These are phyloP conservation scores for Lachancea quebecensis DNA, from an alignment of 805 yeast genomes.

Conservation along the genomic window DNA sequence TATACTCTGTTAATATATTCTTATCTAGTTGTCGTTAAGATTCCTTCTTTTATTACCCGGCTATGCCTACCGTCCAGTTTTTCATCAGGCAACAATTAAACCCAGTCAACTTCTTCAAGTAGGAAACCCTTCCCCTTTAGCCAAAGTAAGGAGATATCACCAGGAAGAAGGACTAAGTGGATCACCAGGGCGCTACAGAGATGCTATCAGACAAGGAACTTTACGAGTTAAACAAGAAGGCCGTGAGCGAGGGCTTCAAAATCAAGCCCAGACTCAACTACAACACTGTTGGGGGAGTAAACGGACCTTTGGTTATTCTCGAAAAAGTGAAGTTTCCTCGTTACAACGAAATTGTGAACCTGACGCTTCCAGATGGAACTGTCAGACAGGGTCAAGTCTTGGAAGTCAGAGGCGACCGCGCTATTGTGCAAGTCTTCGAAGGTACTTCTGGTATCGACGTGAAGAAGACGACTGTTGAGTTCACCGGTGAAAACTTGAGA, in stretches of 20 bases:
- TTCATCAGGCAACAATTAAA: neutral
- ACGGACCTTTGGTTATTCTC: conserved; percentile 92
- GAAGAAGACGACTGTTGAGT: conserved; percentile 93
- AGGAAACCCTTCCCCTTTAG: conserved; percentile 2
- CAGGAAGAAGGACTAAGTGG: neutral
- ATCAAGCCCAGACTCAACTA: conserved; percentile 86
- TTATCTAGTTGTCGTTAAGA: no score
- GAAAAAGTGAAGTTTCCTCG: conserved; percentile 85
- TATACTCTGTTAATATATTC: no score
- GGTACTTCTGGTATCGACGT: conserved; percentile 99
- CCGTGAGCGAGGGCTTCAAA: conserved; percentile 86
- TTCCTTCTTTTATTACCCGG: neutral
- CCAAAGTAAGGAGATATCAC: neutral
- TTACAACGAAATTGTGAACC: conserved; percentile 92
- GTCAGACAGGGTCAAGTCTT: conserved; percentile 95
- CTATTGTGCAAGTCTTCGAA: conserved; percentile 97
- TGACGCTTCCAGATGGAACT: conserved; percentile 94
- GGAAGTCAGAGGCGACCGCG: conserved; percentile 95
- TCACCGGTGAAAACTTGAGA: conserved; percentile 89
- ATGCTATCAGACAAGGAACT: conserved; percentile 37
- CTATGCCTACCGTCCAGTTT: neutral
- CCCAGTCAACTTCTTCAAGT: neutral
- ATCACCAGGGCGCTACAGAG: neutral
- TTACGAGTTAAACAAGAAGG: conserved; percentile 77
- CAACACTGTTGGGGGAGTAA: conserved; percentile 96